Base-by-base conservation (phyloP, 2,329 filamentous ascomycete genomes). In the Aspergillus novofumigatus region DNA sequence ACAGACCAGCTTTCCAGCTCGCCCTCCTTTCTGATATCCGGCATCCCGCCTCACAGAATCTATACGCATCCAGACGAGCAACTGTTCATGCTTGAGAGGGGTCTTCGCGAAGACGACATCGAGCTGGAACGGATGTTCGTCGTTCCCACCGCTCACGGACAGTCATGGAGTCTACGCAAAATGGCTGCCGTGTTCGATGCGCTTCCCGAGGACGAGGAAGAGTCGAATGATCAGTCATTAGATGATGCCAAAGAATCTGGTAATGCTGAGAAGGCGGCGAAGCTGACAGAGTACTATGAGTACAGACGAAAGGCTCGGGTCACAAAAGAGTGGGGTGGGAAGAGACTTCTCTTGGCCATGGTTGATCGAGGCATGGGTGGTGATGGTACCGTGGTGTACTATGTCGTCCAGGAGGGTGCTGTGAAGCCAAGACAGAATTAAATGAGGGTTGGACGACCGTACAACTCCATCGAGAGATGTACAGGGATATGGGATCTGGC, bases 51-150 rank as follows among this genome's bases (percentile, higher is more conserved):
- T 11, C 76, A 81, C 53, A 77, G 83, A 49, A 75, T 86, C 58
- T 88, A 88, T 69, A 78, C 83, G 10, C 84, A 88, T 64, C 85
- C 85, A 10, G 85, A 87, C 67, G 83, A 87, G 73, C 85, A 87
- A 67, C 79, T 84, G 25, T 82, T 81, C 63, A 75, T 86, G 63
- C 74, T 87, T 26, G 80, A 84, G 65, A 70, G 76, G 52, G 77
- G 75, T 20, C 75, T 81, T 47, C 70, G 69, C 51, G 76, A 77
- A 52, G 72, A 77, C 61, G 82, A 80, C 42, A 62, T 81, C 21
- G 71, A 73, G 2, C 67, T 77, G 10, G 80, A 84, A 69, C 74
- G 78, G 49, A 80, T 86, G 64, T 87, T 84, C 77, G 80, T 87
- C 17, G 73, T 87, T 28, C 84, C 85, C 1, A 81, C 80, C 20